Conservation (phyloP, 1,139 yeast species). For the Pichia cactophila region DNA sequence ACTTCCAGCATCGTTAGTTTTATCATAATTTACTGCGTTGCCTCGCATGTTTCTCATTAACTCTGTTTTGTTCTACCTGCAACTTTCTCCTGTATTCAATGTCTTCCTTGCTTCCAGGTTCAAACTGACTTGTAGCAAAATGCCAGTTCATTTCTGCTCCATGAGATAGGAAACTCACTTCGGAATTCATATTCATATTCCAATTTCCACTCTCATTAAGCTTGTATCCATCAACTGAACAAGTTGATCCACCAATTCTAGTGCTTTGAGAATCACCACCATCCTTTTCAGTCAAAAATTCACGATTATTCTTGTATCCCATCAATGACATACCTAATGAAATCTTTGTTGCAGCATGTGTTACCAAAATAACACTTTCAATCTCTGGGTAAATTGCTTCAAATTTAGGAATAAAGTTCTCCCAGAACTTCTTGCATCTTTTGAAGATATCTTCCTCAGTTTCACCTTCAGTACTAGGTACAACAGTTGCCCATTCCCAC, state of each 20-base stretch:
- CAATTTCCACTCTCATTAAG: conserved; percentile 26
- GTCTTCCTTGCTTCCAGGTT: conserved; percentile 58
- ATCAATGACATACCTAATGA: conserved; percentile 50
- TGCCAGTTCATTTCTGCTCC: conserved; percentile 64
- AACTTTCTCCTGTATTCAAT: conserved; percentile 35
- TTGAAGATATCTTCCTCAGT: conserved; percentile 39
- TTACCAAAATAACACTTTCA: conserved; percentile 38
- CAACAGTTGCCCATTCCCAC: conserved; percentile 43
- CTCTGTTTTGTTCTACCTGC: conserved; percentile 12
- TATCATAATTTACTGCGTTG: conserved; percentile 13
- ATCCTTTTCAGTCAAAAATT: conserved; percentile 28
- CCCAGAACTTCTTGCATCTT: conserved; percentile 41
- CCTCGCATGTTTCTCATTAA: conserved; percentile 15
- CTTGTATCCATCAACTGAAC: conserved; percentile 43
- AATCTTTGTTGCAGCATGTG: conserved; percentile 58
- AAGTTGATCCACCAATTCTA: conserved; percentile 47
- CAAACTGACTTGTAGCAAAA: conserved; percentile 38
- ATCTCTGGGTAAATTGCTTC: conserved; percentile 39
- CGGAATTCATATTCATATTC: conserved; percentile 43
- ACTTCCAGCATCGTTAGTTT: neutral
- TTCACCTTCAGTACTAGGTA: conserved; percentile 46
- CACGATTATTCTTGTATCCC: conserved; percentile 34
- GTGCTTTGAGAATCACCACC: conserved; percentile 43
- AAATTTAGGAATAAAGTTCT: conserved; percentile 38
- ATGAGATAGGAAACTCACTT: conserved; percentile 38